Conservation (phyloP, 106 monocot genomes). For the Dendrobium catenatum region DNA sequence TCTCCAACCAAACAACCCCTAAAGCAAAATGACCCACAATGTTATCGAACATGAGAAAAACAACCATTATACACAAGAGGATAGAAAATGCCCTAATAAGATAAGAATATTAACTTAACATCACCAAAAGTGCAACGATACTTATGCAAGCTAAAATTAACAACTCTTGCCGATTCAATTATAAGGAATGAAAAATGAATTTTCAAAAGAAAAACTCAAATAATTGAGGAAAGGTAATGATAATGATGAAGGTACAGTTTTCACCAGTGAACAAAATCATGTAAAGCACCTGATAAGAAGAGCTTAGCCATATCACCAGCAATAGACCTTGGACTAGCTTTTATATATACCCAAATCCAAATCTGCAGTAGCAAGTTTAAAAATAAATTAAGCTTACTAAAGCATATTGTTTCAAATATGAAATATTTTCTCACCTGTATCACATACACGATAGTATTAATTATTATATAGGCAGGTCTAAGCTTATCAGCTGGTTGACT, state of each 20-base stretch:
- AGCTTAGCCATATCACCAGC: constrained; percentile 43
- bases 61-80: not conserved
- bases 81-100: not conserved
- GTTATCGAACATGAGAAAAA: not conserved
- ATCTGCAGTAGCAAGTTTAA: constrained; percentile 25
- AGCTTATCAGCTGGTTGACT: constrained; percentile 51
- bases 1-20: too few species aligned
- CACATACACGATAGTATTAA: constrained; percentile 52
- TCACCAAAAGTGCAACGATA: not conserved
- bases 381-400: not conserved
- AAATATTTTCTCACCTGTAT: constrained; percentile 53
- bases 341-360: constrained; percentile 48
- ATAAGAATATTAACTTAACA: not conserved
- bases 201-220: not conserved
- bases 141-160: not conserved
- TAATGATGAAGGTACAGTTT: not conserved
- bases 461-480: constrained; percentile 58
- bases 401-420: not conserved
- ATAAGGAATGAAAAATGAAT: not conserved
- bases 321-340: constrained; percentile 25
- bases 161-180: not conserved
- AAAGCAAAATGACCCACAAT: not conserved
- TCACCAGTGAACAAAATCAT: not conserved
- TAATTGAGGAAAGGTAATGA: not conserved
- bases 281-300: constrained; percentile 48